phyloP scores from a whole-genome alignment of 1,284 basidiomycete species.

The Neonothopanus nambi region DNA sequence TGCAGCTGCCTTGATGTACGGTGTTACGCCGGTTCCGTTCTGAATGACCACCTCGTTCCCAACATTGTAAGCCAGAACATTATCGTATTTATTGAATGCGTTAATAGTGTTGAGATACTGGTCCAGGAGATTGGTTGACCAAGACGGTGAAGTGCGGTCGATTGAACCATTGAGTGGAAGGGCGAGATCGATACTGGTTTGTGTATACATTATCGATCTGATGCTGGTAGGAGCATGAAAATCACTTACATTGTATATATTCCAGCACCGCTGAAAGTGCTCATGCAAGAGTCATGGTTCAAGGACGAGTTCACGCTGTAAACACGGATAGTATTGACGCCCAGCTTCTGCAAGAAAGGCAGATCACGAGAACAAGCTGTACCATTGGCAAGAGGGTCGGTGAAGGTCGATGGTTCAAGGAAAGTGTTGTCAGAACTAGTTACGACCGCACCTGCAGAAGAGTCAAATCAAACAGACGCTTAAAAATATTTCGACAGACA shows the following conservation, averaged over 20 bases:
- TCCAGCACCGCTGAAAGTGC: slow-evolving; percentile 69
- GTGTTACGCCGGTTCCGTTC: slow-evolving; percentile 63
- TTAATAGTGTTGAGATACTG: slow-evolving; percentile 80
- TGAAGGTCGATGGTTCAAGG: slow-evolving; percentile 74
- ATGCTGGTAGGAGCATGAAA: too few species aligned
- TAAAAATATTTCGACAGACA: slow-evolving; percentile 5
- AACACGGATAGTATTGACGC: slow-evolving; percentile 78
- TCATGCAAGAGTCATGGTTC: slow-evolving; percentile 90
- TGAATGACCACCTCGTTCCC: slow-evolving; percentile 86
- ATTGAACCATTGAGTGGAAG: slow-evolving; percentile 88
- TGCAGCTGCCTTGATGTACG: slow-evolving; percentile 90
- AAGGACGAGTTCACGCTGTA: slow-evolving; percentile 83
- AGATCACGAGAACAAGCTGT: slow-evolving; percentile 78
- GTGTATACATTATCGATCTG: too few species aligned
- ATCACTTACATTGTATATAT: slow-evolving; percentile 83
- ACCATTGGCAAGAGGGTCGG: slow-evolving; percentile 74
- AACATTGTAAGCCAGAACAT: slow-evolving; percentile 82
- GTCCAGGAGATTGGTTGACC: slow-evolving; percentile 84
- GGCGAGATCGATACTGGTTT: slow-evolving; percentile 74
- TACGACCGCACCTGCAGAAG: slow-evolving; percentile 44
- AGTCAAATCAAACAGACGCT: slow-evolving; percentile 8
- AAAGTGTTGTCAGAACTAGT: slow-evolving; percentile 62
- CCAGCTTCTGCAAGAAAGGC: slow-evolving; percentile 69
- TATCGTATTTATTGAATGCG: slow-evolving; percentile 80
- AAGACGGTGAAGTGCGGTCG: slow-evolving; percentile 72